Base-by-base conservation (phyloP, 106 monocot genomes). In the Apostasia ramifera region DNA sequence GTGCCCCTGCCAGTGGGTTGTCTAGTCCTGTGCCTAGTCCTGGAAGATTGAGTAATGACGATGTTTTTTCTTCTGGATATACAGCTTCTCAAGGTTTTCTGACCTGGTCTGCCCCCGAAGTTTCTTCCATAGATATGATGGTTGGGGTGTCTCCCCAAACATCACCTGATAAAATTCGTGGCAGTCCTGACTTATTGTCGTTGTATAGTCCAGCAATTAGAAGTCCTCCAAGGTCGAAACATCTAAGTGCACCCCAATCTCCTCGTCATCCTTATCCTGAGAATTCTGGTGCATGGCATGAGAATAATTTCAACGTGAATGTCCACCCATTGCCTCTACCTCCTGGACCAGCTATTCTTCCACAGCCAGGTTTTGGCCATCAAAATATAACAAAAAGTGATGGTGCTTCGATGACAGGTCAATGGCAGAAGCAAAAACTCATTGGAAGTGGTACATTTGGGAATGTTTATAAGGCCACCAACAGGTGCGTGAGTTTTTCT, bases 361-460 rank as follows among this genome's bases (percentile, higher is more conserved):
- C 67, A 13, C 81, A 75, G 50, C 40, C 81, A 48, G 9, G 63
- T 68, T 81, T 70, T 83, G 11, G 65, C 70, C 70, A 77, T 70
- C 77, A 70, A 57, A 54, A 40, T 79, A 8, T 66, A 37, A 37
- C 72, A 61, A 84, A 79, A 59, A 44, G 61, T 61, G 91, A 92
- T 45, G 66, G 56, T 43, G 55, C 75, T 55, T 37, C 82, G 56
- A 76, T 86, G 70, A 55, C 79, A 62, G 79, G 60, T 66, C 93
- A 93, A 44, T 97, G 97, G 97, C 77, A 82, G 64, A 97, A 92
- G 68, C 84, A 89, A 70, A 85, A 68, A 61, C 89, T 89, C 49
- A 89, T 97, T 68, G 97, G 97, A 26, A 92, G 92, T 66, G 97
- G 97, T 53, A 89, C 97, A 5, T 97, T 85, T 83, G 97, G 97